These are phyloP conservation scores for Podaxis sp. DNA, from an alignment of 768 basidiomycete genomes.

Conservation along the genomic window DNA sequence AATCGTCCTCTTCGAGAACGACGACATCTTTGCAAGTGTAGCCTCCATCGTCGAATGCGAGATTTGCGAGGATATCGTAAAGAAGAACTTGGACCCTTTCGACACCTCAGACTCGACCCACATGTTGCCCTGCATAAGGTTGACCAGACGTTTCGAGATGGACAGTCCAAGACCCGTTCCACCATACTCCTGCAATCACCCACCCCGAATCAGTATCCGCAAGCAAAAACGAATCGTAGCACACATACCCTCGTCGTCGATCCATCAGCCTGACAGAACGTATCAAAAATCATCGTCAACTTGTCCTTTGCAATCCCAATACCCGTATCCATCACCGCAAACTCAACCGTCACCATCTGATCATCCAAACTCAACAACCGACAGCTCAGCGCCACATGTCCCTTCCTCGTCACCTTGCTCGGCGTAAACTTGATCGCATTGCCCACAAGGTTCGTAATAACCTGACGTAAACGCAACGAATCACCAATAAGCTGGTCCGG, in stretches of 20 bases:
- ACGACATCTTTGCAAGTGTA: slow-evolving; percentile 76
- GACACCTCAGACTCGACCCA: slow-evolving; percentile 97
- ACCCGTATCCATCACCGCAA: slow-evolving; percentile 97
- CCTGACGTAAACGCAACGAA: slow-evolving; percentile 89
- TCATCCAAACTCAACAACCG: slow-evolving; percentile 78
- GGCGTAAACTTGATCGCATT: slow-evolving; percentile 99
- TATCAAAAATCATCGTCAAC: slow-evolving; percentile 97
- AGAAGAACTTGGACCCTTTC: slow-evolving; percentile 94
- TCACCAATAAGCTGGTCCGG: slow-evolving; percentile 98
- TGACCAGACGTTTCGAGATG: slow-evolving; percentile 95
- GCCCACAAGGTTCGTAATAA: slow-evolving; percentile 93
- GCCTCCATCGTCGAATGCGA: slow-evolving; percentile 72
- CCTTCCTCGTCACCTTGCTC: slow-evolving; percentile 71
- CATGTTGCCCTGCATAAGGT: slow-evolving; percentile 97
- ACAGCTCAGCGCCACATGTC: slow-evolving; percentile 89
- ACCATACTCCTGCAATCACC: slow-evolving; percentile 77
- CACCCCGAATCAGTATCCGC: not conserved
- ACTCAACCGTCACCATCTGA: slow-evolving; percentile 86
- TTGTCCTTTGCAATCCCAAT: slow-evolving; percentile 99
- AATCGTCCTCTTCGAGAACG: slow-evolving; percentile 86
- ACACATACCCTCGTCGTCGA: slow-evolving; percentile 83
- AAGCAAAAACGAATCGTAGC: slow-evolving; percentile 12
- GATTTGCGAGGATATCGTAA: slow-evolving; percentile 89
- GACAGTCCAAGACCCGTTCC: slow-evolving; percentile 96
- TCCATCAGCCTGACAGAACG: slow-evolving; percentile 98